phyloP scores from a whole-genome alignment of 2,329 filamentous ascomycete genomes.

The Stagonosporopsis cucurbitacearum region DNA sequence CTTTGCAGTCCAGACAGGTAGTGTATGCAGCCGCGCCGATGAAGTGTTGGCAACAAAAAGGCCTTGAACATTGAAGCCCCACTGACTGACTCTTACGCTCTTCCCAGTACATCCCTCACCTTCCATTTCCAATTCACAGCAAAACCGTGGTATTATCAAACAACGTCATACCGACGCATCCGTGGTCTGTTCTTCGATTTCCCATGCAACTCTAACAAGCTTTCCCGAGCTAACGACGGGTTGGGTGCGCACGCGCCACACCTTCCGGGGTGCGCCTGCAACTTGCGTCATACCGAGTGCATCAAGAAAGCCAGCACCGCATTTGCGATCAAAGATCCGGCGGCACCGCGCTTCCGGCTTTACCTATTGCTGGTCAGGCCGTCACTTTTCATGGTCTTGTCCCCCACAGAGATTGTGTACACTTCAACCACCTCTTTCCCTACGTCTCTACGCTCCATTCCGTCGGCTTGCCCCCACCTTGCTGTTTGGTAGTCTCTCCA shows the following conservation, averaged over 20 bases:
- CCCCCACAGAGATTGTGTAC: conserved; percentile 5
- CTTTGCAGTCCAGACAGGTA: neutral
- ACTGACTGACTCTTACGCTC: neutral
- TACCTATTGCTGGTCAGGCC: conserved; percentile 8
- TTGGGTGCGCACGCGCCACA: conserved; percentile 18
- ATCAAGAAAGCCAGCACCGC: conserved; percentile 14
- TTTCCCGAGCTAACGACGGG: conserved; percentile 14
- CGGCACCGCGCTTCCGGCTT: conserved; percentile 8
- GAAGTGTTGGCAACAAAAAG: neutral
- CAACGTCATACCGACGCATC: conserved; percentile 21
- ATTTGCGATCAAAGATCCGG: conserved; percentile 10
- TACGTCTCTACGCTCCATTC: conserved; percentile 12
- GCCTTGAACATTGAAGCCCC: neutral
- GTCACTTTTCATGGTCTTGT: conserved; percentile 1
- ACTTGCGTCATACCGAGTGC: conserved; percentile 20
- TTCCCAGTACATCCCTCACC: neutral
- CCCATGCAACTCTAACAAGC: conserved; percentile 10
- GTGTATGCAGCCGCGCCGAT: conserved; percentile 1
- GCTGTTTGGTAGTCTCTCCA: conserved; percentile 37
- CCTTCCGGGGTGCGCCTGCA: conserved; percentile 11
- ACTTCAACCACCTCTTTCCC: conserved; percentile 1
- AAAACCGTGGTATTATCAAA: neutral
- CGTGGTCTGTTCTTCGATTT: conserved; percentile 8
- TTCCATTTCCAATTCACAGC: neutral
- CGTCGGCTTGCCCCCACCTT: conserved; percentile 37